These are phyloP conservation scores for Xylaria grammica DNA, from an alignment of 495 filamentous ascomycete genomes.

Conservation along the genomic window DNA sequence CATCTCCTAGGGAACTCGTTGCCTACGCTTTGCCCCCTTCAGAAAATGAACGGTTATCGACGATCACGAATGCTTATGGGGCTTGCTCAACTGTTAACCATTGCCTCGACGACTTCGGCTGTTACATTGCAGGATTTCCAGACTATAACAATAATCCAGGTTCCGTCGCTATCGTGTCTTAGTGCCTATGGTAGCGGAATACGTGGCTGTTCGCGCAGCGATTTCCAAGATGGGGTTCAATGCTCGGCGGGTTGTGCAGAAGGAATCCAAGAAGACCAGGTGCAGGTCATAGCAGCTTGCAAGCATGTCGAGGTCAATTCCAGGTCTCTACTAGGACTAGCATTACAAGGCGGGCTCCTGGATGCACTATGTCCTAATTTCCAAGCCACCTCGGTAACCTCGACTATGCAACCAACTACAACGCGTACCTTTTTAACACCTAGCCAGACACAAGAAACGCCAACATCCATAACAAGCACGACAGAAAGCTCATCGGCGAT, in stretches of 20 bases:
- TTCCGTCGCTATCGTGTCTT: constrained; percentile 42
- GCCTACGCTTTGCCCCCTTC: not conserved
- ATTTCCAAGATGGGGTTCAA: constrained; percentile 40
- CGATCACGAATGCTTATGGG: constrained; percentile 28
- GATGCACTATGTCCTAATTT: constrained; percentile 41
- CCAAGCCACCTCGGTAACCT: constrained; percentile 25
- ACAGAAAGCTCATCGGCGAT: constrained; percentile 9
- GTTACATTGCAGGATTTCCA: constrained; percentile 47
- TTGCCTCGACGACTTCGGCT: constrained; percentile 44
- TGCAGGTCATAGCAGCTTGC: constrained; percentile 37
- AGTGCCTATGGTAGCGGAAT: constrained; percentile 45
- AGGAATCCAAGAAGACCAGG: constrained; percentile 34
- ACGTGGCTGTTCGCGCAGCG: constrained; percentile 36
- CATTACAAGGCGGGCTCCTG: constrained; percentile 41
- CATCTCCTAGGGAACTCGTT: not conserved
- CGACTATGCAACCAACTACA: constrained; percentile 26
- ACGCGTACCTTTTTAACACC: constrained; percentile 23
- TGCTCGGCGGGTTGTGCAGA: constrained; percentile 44
- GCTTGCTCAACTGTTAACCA: constrained; percentile 31
- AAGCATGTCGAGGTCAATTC: constrained; percentile 30
- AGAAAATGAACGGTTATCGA: constrained; percentile 30
- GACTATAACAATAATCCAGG: constrained; percentile 40
- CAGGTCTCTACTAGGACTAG: constrained; percentile 42
- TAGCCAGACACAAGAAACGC: constrained; percentile 20
- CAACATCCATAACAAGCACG: constrained; percentile 21